Evolutionary conservation across 768 basidiomycete species (phyloP).

Genomic region (Chalciporus piperatus): DNA sequence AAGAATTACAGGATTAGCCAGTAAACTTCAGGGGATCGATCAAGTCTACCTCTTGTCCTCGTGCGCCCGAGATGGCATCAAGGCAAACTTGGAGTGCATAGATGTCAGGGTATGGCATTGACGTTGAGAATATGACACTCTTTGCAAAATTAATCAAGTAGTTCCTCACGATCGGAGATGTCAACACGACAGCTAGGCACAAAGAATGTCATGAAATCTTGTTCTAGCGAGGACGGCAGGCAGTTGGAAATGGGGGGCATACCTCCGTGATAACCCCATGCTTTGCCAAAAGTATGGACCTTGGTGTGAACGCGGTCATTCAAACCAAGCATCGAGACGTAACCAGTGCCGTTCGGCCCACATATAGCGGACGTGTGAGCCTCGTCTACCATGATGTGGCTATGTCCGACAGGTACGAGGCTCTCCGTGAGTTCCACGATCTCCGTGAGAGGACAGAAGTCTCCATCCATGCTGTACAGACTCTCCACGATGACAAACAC

Average conservation of each 20-base stretch:
- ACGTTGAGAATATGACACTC: constrained; percentile 21
- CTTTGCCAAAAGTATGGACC: constrained; percentile 55
- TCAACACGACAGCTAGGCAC: constrained; percentile 17
- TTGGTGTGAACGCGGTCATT: constrained; percentile 42
- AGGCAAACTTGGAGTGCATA: constrained; percentile 43
- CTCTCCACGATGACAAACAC: constrained; percentile 53
- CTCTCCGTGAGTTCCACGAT: constrained; percentile 40
- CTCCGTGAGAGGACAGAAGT: constrained; percentile 44
- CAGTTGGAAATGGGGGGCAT: not conserved
- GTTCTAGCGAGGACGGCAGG: too few species aligned
- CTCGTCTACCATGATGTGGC: constrained; percentile 53
- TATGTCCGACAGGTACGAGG: constrained; percentile 35
- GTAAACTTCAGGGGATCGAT: not conserved
- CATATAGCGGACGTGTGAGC: constrained; percentile 57
- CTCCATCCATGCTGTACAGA: constrained; percentile 63
- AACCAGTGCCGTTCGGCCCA: constrained; percentile 46
- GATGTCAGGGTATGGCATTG: constrained; percentile 19
- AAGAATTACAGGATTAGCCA: not conserved
- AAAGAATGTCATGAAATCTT: not conserved
- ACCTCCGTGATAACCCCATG: constrained; percentile 23
- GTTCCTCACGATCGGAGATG: constrained; percentile 14
- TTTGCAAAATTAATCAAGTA: constrained; percentile 22
- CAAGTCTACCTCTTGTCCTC: constrained; percentile 18
- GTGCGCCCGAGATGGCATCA: constrained; percentile 8
- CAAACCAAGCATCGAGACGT: constrained; percentile 40